These are phyloP conservation scores for Ophiostoma ulmi DNA, from an alignment of 2,329 filamentous ascomycete genomes.

Conservation along the genomic window DNA sequence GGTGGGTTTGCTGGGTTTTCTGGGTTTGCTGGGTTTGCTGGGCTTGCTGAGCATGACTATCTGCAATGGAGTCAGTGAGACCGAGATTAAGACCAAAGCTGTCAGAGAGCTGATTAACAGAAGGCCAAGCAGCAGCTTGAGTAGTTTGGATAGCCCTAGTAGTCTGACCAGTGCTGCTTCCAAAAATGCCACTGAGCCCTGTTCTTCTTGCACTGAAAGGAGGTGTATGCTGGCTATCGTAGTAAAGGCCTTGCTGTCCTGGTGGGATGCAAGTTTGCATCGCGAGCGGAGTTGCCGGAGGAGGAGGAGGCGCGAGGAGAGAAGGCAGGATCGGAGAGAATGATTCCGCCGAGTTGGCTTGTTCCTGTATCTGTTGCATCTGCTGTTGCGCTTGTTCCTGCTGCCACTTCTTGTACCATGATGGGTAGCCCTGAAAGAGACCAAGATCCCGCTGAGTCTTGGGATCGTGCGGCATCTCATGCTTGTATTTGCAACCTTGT, in stretches of 20 bases:
- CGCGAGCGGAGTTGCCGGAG: not conserved
- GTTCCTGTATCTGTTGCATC: not conserved
- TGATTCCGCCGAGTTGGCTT: not conserved
- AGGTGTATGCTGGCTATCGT: not conserved
- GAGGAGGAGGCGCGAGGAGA: not conserved
- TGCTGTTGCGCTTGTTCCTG: slow-evolving; percentile 34
- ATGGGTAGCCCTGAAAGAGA: slow-evolving; percentile 59
- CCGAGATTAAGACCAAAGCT: not conserved
- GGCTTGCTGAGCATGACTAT: not conserved
- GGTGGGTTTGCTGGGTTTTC: not conserved
- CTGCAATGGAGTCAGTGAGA: not conserved
- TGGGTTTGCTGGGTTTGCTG: not conserved
- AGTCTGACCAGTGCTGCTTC: too few species aligned
- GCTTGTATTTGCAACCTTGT: slow-evolving; percentile 82
- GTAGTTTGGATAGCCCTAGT: not conserved
- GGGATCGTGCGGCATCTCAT: slow-evolving; percentile 75
- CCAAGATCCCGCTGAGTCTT: slow-evolving; percentile 64
- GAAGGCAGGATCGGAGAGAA: not conserved
- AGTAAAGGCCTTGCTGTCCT: not conserved
- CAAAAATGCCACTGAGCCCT: not conserved
- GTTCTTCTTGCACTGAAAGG: not conserved
- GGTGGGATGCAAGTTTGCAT: not conserved
- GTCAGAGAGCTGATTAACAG: slow-evolving; percentile 2
- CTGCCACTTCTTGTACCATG: slow-evolving; percentile 55
- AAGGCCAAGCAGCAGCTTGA: not conserved